Percentiles rank a stretch among this genome's conserved stretches.
phyloP scores from a whole-genome alignment of 2,329 filamentous ascomycete species.

The Penicillium sp. region DNA sequence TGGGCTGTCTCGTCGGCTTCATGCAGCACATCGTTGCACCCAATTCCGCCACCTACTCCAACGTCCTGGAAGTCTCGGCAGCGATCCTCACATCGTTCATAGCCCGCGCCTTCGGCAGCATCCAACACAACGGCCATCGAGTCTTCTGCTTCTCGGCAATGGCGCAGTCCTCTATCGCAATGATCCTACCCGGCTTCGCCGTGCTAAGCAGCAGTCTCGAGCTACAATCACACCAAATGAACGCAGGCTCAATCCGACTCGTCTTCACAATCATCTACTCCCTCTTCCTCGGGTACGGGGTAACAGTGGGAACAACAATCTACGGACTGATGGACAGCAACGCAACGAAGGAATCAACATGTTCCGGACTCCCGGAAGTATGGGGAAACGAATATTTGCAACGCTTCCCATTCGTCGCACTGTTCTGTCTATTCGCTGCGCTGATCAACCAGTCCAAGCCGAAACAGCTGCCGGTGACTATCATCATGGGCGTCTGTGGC shows the following conservation, averaged over 20 bases:
- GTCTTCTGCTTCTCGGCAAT: slow-evolving; percentile 64
- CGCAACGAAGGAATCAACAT: slow-evolving; percentile 50
- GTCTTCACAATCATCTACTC: slow-evolving; percentile 64
- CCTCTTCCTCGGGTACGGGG: slow-evolving; percentile 67
- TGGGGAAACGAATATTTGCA: slow-evolving; percentile 46
- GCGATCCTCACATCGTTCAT: slow-evolving; percentile 66
- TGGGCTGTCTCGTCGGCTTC: slow-evolving; percentile 70
- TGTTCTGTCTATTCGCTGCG: slow-evolving; percentile 70
- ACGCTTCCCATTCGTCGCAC: slow-evolving; percentile 69
- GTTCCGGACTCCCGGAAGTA: slow-evolving; percentile 44
- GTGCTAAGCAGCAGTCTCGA: slow-evolving; percentile 61
- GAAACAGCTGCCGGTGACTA: slow-evolving; percentile 72
- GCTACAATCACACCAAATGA: slow-evolving; percentile 65
- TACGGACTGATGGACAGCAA: slow-evolving; percentile 59
- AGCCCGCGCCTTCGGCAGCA: slow-evolving; percentile 64
- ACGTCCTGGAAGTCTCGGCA: slow-evolving; percentile 46
- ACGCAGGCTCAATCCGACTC: slow-evolving; percentile 57
- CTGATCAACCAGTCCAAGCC: slow-evolving; percentile 78
- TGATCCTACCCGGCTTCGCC: slow-evolving; percentile 67
- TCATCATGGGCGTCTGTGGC: slow-evolving; percentile 67
- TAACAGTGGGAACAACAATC: slow-evolving; percentile 62
- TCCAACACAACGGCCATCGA: slow-evolving; percentile 39
- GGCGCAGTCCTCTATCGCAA: slow-evolving; percentile 56
- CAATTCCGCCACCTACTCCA: slow-evolving; percentile 62
- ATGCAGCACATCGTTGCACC: slow-evolving; percentile 73